phyloP scores from a whole-genome alignment of 148 eudicot genomes.

The Arbutus unedo region DNA sequence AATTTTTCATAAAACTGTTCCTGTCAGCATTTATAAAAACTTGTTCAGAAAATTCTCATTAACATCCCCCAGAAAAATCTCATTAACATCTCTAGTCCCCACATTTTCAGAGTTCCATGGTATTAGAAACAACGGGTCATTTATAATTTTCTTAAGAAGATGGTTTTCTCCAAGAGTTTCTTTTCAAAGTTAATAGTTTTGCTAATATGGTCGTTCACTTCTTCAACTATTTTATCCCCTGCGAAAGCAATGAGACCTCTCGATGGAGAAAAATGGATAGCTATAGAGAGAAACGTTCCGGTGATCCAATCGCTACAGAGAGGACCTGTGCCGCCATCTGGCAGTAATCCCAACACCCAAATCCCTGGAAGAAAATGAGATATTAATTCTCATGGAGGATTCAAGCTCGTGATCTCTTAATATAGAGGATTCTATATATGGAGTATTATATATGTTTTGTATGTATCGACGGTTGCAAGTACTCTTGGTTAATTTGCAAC shows the following conservation, averaged over 20 bases:
- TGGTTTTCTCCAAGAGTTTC: background rate
- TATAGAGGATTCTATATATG: too few relatives aligned
- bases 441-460: too few relatives aligned
- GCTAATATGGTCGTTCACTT: background rate
- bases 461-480: too few relatives aligned
- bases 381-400: background rate
- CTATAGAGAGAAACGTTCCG: too few relatives aligned
- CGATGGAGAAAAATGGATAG: background rate
- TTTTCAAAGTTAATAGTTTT: background rate
- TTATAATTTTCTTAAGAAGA: background rate
- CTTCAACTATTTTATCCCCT: background rate
- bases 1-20: too few relatives aligned
- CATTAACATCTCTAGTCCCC: too few relatives aligned
- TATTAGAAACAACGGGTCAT: too few relatives aligned
- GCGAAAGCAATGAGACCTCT: conserved; percentile 14
- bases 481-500: too few relatives aligned
- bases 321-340: conserved; percentile 16
- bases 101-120: too few relatives aligned
- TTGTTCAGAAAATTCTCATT: too few relatives aligned
- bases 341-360: conserved; percentile 18
- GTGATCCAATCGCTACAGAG: conserved; percentile 15
- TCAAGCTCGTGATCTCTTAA: background rate
- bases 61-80: too few relatives aligned
- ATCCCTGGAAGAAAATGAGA: background rate
- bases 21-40: too few relatives aligned